Conservation (phyloP, 495 filamentous ascomycete species). For the Collariella sp. region DNA sequence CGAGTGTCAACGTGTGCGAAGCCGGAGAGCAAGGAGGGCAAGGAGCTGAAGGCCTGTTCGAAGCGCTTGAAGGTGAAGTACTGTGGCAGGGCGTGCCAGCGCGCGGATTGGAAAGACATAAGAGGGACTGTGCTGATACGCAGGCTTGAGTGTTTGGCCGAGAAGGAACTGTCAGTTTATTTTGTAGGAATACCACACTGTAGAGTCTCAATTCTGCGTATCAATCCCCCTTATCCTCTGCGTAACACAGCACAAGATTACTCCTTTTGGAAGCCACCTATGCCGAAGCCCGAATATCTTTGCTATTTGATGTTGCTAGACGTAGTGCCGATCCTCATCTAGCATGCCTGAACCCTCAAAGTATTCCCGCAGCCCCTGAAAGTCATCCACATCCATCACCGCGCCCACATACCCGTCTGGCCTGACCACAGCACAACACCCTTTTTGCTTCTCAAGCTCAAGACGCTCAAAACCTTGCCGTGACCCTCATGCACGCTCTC, state of each 20-base stretch:
- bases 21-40: slow-evolving; percentile 1
- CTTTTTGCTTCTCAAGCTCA: slow-evolving; percentile 49
- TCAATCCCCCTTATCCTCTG: too few species aligned
- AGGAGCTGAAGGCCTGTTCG: slow-evolving; percentile 11
- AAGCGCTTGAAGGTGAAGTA: slow-evolving; percentile 19
- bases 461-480: slow-evolving; percentile 51
- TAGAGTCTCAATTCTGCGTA: too few species aligned
- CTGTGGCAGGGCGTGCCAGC: slow-evolving; percentile 18
- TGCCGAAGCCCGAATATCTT: too few species aligned
- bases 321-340: too few species aligned
- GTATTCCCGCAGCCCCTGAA: slow-evolving; percentile 9
- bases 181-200: too few species aligned
- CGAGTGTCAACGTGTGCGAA: not conserved
- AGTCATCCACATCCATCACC: slow-evolving; percentile 41
- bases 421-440: slow-evolving; percentile 42
- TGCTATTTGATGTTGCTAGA: too few species aligned
- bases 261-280: too few species aligned
- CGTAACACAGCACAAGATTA: too few species aligned
- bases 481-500: slow-evolving; percentile 47
- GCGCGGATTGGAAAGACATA: slow-evolving; percentile 24
- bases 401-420: slow-evolving; percentile 60
- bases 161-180: too few species aligned
- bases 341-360: slow-evolving; percentile 13
- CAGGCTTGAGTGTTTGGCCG: not conserved
- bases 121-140: slow-evolving; percentile 13